Conservation (phyloP, 2,329 filamentous ascomycete genomes). For the Trichoderma sp. region DNA sequence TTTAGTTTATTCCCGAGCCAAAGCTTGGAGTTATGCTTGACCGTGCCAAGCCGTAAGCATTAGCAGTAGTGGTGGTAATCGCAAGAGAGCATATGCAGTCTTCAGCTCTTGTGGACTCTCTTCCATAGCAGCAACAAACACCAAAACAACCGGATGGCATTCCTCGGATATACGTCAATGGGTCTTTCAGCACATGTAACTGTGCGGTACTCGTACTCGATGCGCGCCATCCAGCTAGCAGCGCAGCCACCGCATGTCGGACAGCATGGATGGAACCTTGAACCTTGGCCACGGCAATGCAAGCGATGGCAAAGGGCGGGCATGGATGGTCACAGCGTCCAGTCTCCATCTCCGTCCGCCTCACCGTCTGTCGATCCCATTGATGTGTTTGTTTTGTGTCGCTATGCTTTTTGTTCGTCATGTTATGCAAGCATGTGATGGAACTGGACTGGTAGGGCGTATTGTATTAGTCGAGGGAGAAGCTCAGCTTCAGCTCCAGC, state of each 20-base stretch:
- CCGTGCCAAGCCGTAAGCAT: not conserved
- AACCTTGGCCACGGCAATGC: not conserved
- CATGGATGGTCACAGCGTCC: not conserved
- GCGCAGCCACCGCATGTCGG: not conserved
- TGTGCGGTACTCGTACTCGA: not conserved
- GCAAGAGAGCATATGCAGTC: not conserved
- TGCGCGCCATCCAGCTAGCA: not conserved
- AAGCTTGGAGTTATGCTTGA: constrained; percentile 2
- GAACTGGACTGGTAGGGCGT: not conserved
- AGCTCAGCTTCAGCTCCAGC: not conserved
- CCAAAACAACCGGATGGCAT: not conserved
- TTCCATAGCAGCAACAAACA: not conserved
- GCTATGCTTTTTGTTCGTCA: not conserved
- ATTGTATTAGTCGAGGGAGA: not conserved
- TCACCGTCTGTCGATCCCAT: constrained; percentile 10
- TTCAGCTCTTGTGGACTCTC: not conserved
- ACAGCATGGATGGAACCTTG: not conserved
- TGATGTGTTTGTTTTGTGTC: not conserved
- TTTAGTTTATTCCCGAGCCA: not conserved
- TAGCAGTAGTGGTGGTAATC: not conserved
- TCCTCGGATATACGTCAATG: not conserved
- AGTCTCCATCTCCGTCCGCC: not conserved
- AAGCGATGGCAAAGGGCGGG: not conserved
- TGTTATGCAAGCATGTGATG: not conserved
- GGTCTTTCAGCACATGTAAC: not conserved